Evolutionary conservation across 2,329 filamentous ascomycete species (phyloP), one percentile per base, ranked within the genome.

Genomic region (Cercospora zeina): DNA sequence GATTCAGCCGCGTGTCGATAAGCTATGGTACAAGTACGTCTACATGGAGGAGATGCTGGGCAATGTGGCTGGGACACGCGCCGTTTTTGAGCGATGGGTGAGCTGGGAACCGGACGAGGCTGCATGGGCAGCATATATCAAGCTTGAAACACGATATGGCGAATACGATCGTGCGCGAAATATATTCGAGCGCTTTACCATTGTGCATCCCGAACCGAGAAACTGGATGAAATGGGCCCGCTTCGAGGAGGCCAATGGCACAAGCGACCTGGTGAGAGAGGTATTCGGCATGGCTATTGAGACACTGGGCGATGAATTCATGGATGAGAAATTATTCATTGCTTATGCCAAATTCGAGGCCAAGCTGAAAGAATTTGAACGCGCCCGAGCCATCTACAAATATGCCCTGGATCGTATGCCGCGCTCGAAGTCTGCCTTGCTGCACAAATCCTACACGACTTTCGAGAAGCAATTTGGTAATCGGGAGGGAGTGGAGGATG

Each of bases 201-300:
- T 93, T 63, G 90, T 97, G 8, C 95, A 97, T 69, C 93, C 95
- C 0, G 93, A 97, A 72, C 90, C 95, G 21, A 87, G 90, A 71
- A 97, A 97, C 73, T 99, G 93, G 93, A 96, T 99, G 78, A 97
- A 97, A 75, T 99, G 95, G 95, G 89, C 93, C 63, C 90, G 90
- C 65, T 99, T 97, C 69, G 95, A 99, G 76, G 93, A 97, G 75
- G 95, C 99, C 73, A 91, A 88, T 69, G 95, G 95, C 8, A 96
- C 92, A 1, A 93, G 89, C 72, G 93, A 97, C 71, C 77, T 93
- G 67, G 95, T 99, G 6, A 85, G 95, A 21, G 92, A 97, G 65
- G 93, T 97, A 0, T 97, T 92, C 73, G 91, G 93, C 3, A 83
- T 85, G 59, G 93, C 93, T 1, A 88, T 97, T 33, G 93, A 97